These are phyloP conservation scores for Rostrohypoxylon terebratum DNA, from an alignment of 495 filamentous ascomycete genomes.

Conservation along the genomic window DNA sequence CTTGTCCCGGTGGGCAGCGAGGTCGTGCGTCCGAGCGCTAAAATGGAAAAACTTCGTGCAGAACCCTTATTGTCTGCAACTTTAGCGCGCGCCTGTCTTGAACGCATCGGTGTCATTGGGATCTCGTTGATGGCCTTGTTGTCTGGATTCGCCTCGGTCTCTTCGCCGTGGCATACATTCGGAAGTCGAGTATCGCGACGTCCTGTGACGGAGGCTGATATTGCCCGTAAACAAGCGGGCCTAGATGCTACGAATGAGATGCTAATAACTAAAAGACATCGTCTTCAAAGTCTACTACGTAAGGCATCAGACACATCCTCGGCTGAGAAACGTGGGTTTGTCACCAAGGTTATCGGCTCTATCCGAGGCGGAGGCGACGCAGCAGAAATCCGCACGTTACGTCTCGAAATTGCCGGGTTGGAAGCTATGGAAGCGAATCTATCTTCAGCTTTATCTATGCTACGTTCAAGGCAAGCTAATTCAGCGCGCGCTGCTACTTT, in stretches of 20 bases:
- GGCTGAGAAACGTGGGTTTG: slow-evolving; percentile 64
- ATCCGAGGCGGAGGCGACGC: slow-evolving; percentile 71
- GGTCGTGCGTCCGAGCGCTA: slow-evolving; percentile 43
- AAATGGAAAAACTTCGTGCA: slow-evolving; percentile 38
- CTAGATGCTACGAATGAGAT: slow-evolving; percentile 80
- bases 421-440: slow-evolving; percentile 78
- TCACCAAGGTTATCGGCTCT: slow-evolving; percentile 73
- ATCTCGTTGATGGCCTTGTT: slow-evolving; percentile 84
- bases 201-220: slow-evolving; percentile 74
- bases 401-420: slow-evolving; percentile 81
- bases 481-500: slow-evolving; percentile 72
- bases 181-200: slow-evolving; percentile 63
- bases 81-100: slow-evolving; percentile 77
- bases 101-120: slow-evolving; percentile 82
- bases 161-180: slow-evolving; percentile 84
- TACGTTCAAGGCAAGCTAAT: slow-evolving; percentile 68
- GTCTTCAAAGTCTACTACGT: slow-evolving; percentile 72
- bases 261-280: slow-evolving; percentile 73
- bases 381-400: slow-evolving; percentile 72
- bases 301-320: slow-evolving; percentile 64
- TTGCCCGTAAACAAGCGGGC: slow-evolving; percentile 77
- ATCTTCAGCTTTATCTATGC: slow-evolving; percentile 66
- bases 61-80: slow-evolving; percentile 33
- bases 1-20: slow-evolving; percentile 67
- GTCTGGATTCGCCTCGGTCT: slow-evolving; percentile 84